Evolutionary conservation across 805 yeast species (phyloP).

Genomic region (Barnettozyma salicaria): DNA sequence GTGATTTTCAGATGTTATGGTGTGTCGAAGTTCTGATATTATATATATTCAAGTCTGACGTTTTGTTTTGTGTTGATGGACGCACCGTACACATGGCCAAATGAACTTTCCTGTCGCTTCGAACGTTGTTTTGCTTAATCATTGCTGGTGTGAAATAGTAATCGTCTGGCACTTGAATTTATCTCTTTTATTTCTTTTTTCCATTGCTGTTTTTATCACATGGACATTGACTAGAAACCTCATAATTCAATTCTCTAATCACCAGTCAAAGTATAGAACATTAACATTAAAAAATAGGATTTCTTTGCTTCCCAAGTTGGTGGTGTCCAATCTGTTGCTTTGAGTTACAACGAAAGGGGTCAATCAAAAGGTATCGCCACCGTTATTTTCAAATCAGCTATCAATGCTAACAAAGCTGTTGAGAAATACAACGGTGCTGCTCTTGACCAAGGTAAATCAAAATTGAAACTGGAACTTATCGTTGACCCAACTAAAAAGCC

Average conservation of each 20-base stretch:
- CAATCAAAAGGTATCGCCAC: constrained; percentile 90
- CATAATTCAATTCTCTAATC: neutral
- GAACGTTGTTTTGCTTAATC: no score
- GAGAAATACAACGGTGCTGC: constrained; percentile 87
- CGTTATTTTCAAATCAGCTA: constrained; percentile 62
- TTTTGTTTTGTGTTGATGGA: no score
- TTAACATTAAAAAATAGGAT: constrained; percentile 47
- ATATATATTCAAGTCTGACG: no score
- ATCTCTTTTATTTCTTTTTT: constrained; percentile 32
- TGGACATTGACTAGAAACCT: neutral
- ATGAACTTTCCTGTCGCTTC: no score
- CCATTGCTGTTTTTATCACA: neutral
- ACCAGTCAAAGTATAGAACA: constrained; percentile 2
- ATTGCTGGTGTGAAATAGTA: neutral
- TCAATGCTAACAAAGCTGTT: constrained; percentile 73
- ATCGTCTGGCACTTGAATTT: constrained; percentile 29
- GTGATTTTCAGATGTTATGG: no score
- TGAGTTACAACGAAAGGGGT: constrained; percentile 83
- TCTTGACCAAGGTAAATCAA: constrained; percentile 79
- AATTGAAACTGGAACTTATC: constrained; percentile 73
- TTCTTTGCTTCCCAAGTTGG: constrained; percentile 87
- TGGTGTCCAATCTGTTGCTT: constrained; percentile 62
- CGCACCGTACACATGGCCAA: no score
- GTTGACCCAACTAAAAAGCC: constrained; percentile 79
- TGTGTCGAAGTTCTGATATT: no score